Conservation (phyloP, 2,329 filamentous ascomycete species). For the Aspergillus udagawae region DNA sequence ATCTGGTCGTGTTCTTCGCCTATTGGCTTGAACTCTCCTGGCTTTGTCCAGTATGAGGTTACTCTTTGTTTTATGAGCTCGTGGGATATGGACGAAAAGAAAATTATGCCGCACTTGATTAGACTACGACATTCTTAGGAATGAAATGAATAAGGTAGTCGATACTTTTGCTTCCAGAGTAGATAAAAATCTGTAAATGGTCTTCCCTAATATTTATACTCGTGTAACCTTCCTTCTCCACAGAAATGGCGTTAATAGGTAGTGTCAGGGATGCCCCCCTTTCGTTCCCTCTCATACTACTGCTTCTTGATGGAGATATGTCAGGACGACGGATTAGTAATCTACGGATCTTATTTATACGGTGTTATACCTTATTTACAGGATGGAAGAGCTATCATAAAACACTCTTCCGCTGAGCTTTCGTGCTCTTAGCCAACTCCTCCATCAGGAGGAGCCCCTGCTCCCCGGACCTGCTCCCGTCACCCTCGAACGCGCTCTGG, state of each 20-base stretch:
- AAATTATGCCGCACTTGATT: not conserved
- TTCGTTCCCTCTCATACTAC: not conserved
- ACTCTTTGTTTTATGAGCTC: not conserved
- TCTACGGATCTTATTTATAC: constrained; percentile 2
- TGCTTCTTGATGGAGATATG: constrained; percentile 1
- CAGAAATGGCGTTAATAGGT: too few relatives aligned
- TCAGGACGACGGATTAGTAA: not conserved
- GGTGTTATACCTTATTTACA: not conserved
- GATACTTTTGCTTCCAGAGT: too few relatives aligned
- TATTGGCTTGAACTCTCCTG: constrained; percentile 10
- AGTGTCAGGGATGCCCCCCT: too few relatives aligned
- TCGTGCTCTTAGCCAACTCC: constrained; percentile 33
- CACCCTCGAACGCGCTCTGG: constrained; percentile 26
- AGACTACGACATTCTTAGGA: not conserved
- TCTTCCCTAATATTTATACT: too few relatives aligned
- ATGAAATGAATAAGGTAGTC: constrained; percentile 7
- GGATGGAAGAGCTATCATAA: constrained; percentile 15
- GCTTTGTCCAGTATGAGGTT: not conserved
- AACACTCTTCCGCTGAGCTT: constrained; percentile 18
- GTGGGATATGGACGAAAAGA: not conserved
- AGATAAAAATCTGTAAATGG: too few relatives aligned
- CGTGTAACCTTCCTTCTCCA: too few relatives aligned
- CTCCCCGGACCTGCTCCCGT: constrained; percentile 36
- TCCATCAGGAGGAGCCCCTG: constrained; percentile 35
- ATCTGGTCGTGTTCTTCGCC: constrained; percentile 18